Conservation (phyloP, 768 basidiomycete genomes). For the Termitomyces sp. region DNA sequence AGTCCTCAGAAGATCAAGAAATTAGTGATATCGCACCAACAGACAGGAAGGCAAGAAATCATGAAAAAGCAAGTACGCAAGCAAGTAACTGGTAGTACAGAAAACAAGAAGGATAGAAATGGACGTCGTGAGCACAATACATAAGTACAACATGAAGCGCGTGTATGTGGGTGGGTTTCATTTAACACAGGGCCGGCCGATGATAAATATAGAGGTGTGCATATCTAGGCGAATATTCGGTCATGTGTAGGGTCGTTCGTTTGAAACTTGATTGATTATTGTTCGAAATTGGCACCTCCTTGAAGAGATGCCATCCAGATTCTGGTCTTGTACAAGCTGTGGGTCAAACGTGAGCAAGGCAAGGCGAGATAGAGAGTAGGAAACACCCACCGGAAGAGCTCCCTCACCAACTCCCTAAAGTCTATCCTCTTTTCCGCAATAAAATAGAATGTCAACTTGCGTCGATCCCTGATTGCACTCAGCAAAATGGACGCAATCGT, state of each 20-base stretch:
- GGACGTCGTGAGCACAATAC: slow-evolving; percentile 9
- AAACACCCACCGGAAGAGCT: slow-evolving; percentile 76
- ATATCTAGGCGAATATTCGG: slow-evolving; percentile 12
- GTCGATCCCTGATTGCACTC: slow-evolving; percentile 72
- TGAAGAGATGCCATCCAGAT: slow-evolving; percentile 94
- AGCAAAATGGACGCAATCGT: background rate
- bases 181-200: slow-evolving; percentile 19
- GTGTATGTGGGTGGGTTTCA: background rate
- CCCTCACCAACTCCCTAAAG: slow-evolving; percentile 94
- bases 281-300: slow-evolving; percentile 42
- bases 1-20: slow-evolving; percentile 11
- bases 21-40: slow-evolving; percentile 13
- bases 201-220: slow-evolving; percentile 12
- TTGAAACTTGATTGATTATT: slow-evolving; percentile 25
- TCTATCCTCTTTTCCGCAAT: slow-evolving; percentile 94
- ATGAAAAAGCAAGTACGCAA: slow-evolving; percentile 4
- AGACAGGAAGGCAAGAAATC: slow-evolving; percentile 7
- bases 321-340: slow-evolving; percentile 86
- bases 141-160: slow-evolving; percentile 12
- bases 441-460: slow-evolving; percentile 98
- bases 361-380: background rate
- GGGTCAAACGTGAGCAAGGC: background rate
- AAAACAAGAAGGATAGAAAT: slow-evolving; percentile 7
- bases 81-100: slow-evolving; percentile 10
- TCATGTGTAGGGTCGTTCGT: slow-evolving; percentile 8